Base-by-base conservation (phyloP, 139 green algal species). In the Chlamydomonas incerta region DNA sequence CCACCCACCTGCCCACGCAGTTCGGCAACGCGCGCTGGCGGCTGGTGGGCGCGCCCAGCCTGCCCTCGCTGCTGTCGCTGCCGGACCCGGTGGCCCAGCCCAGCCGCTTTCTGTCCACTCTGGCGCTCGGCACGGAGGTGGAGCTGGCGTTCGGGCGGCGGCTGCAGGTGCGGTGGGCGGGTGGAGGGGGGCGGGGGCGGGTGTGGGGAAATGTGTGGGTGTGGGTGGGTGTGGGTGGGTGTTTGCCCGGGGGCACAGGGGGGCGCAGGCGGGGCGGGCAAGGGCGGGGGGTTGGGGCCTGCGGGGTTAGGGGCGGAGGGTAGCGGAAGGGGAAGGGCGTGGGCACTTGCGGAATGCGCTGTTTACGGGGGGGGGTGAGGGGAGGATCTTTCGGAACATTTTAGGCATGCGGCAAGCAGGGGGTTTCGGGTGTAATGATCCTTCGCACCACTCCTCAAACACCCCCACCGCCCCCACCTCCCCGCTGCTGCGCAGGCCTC, bases 81-180 rank as follows among this genome's bases (percentile, higher is more conserved):
- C 76, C 86, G 14, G 82, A 90, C 69, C 80, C 81, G 17, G 69
- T 92, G 33, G 63, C 60, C 10, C 47, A 85, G 55, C 71, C 67
- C 29, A 76, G 58, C 17, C 81, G 58, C 31, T 80, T 75, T 23
- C 73, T 83, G 29, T 35, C 65, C 63, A 68, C 73, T 3, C 50
- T 85, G 57, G 70, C 80, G 21, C 66, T 87, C 62, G 90, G 92
- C 73, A 97, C 96, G 10, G 97, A 99, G 90, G 93, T 98, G 73
- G 97, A 99, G 89, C 83, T 99, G n/a, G 87, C 96, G 82, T 95
- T 96, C 73, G 93, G 95, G n/a, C 52, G 60, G 37, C 84, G 83
- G 29, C 85, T 96, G 67, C 90, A 94, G 73, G 93, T 89, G 58
- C 13, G 60, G n/a, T 55, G 15, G 50, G 31, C 33, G 21, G 15